Base-by-base conservation (phyloP, 225 moss, liverwort and hornwort genomes). In the Pseudisothecium myosuroides region DNA sequence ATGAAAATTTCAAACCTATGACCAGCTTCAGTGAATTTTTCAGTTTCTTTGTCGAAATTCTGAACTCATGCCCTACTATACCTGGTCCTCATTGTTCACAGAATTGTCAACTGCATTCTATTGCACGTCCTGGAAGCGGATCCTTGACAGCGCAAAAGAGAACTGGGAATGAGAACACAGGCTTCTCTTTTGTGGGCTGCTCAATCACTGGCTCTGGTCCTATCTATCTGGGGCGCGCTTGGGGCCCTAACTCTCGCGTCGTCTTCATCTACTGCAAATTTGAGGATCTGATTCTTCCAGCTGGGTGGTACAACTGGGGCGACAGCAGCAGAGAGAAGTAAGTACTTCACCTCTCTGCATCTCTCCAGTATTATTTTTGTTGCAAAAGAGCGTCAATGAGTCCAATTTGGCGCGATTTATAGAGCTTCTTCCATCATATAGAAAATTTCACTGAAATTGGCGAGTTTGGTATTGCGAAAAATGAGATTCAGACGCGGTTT, bases 71-170 rank as follows among this genome's bases (percentile, higher is more conserved):
- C 50, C 83, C 63, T 81, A 8, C 29, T 17, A 28, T 11, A 11
- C 32, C 66, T 68, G 49, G 26, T 50, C 26, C 27, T 74, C 56
- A 17, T 80, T 87, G 28, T 85, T 39, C 56, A 41, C 93, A 96
- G 96, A 90, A 89, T 37, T 93, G 93, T 88, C 50, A 90, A 12
- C 85, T 96, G 84, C 85, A 94, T 62, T 93, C 95, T 23, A 85
- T 93, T 45, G 93, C 95, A 9, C 21, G 69, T 6, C 87, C 91
- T 59, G 89, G 92, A 17, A 91, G 90, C 27, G 95, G 95, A 16
- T 93, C 95, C 20, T 86, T 96, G 67, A 92, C 95, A 8, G 96
- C 98, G 11, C 98, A 98, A 69, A 94, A 95, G 95, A 93, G 97
- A 64, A 81, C 84, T 50, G 88, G 93, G 37, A 52, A 79, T 24